Conservation (phyloP, 2,329 filamentous ascomycete species). For the Pestalotiopsis sp. region DNA sequence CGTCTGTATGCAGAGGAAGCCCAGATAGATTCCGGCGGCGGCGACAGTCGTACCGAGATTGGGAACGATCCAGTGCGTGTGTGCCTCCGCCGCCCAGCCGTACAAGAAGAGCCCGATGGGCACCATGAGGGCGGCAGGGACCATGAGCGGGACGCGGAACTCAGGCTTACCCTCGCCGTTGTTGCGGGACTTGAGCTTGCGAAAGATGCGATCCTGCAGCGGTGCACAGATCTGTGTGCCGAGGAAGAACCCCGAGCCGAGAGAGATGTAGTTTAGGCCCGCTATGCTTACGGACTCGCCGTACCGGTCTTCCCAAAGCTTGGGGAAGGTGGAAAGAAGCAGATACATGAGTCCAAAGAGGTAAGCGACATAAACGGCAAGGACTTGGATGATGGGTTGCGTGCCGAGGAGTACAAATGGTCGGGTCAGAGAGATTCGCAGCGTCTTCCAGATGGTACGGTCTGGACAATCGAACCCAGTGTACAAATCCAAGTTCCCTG, state of each 20-base stretch:
- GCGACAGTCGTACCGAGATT: constrained; percentile 46
- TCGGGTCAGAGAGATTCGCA: background rate
- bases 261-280: constrained; percentile 4
- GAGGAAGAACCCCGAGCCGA: background rate
- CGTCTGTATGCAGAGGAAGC: constrained; percentile 35
- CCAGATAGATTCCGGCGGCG: constrained; percentile 37
- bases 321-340: background rate
- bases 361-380: background rate
- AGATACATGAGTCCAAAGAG: background rate
- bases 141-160: constrained; percentile 26
- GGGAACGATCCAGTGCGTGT: constrained; percentile 54
- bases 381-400: constrained; percentile 4
- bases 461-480: background rate
- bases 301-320: background rate
- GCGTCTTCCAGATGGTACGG: background rate
- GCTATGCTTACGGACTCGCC: background rate
- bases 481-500: background rate
- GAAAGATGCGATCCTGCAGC: background rate
- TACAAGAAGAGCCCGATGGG: constrained; percentile 37
- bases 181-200: background rate
- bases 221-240: background rate
- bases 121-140: constrained; percentile 25
- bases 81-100: constrained; percentile 33
- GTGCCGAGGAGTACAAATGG: background rate
- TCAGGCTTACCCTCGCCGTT: constrained; percentile 21